A percentile compares a stretch with the other conserved stretches of the same genome.
Conservation (phyloP, 306 rosid species). For the Trichosanthes cucumerina region DNA sequence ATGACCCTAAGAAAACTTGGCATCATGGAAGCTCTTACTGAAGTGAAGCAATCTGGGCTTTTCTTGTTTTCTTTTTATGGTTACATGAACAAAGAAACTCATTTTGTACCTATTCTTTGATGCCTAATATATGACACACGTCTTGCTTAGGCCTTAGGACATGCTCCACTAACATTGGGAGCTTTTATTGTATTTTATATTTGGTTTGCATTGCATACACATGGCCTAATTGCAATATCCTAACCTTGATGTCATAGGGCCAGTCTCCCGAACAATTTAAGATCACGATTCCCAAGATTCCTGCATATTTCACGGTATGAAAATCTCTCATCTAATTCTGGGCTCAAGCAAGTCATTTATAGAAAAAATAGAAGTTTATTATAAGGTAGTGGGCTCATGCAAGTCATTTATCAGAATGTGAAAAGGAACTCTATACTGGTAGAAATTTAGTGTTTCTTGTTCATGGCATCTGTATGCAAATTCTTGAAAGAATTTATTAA, state of each 20-base stretch:
- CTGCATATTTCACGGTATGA: slow-evolving; percentile 70
- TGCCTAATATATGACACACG: not conserved
- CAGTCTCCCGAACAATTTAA: slow-evolving; percentile 56
- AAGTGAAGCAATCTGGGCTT: not conserved
- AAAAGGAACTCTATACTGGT: not conserved
- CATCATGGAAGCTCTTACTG: not conserved
- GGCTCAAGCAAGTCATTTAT: not conserved
- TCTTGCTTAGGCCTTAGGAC: not conserved
- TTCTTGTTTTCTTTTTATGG: not conserved
- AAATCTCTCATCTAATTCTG: not conserved
- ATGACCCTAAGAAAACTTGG: not conserved
- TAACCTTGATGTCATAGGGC: slow-evolving; percentile 33
- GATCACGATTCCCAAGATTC: slow-evolving; percentile 55
- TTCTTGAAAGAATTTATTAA: not conserved
- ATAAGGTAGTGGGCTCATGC: not conserved
- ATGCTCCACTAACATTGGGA: not conserved
- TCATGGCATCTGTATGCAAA: not conserved
- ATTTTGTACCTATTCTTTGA: not conserved
- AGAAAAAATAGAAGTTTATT: not conserved
- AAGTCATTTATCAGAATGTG: not conserved
- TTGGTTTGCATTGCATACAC: not conserved
- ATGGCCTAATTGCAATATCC: not conserved
- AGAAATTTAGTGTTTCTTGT: not conserved
- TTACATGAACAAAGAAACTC: not conserved
- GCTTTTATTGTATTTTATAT: not conserved